These are phyloP conservation scores for Phytophthora macrochlamydospora DNA, from an alignment of 352 stramenopile genomes.

Conservation along the genomic window DNA sequence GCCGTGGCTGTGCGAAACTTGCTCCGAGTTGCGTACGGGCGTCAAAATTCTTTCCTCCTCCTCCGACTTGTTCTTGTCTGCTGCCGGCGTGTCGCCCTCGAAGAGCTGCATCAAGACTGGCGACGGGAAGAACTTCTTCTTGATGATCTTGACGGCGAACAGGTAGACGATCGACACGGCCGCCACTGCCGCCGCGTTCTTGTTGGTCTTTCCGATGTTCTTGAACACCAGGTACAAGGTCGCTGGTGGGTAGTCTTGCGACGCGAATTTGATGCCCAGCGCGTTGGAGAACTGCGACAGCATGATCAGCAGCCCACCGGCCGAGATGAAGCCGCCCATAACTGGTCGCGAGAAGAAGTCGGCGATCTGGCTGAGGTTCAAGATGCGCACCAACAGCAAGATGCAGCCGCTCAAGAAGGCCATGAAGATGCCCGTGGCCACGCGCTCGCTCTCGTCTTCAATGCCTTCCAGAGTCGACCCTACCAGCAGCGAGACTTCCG, in stretches of 20 bases:
- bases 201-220: conserved; percentile 64
- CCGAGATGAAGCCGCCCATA: conserved; percentile 90
- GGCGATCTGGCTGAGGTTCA: conserved; percentile 82
- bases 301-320: conserved; percentile 87
- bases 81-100: background rate
- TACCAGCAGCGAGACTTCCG: conserved; percentile 56
- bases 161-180: conserved; percentile 26
- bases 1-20: conserved; percentile 25
- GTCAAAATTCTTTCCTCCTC: background rate
- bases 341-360: conserved; percentile 91
- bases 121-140: conserved; percentile 29
- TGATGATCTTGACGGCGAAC: conserved; percentile 22
- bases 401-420: conserved; percentile 79
- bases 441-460: conserved; percentile 38
- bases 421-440: conserved; percentile 50
- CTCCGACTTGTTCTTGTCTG: conserved; percentile 6
- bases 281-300: conserved; percentile 87
- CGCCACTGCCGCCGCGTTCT: conserved; percentile 62
- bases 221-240: conserved; percentile 60
- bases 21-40: background rate
- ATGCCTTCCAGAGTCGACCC: conserved; percentile 53
- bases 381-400: conserved; percentile 73
- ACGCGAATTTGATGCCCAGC: conserved; percentile 64
- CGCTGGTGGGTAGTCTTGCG: conserved; percentile 46
- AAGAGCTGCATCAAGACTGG: conserved; percentile 18